Evolutionary conservation across 164 flowering plant species (phyloP).

Genomic region (Vitis cinerea): DNA sequence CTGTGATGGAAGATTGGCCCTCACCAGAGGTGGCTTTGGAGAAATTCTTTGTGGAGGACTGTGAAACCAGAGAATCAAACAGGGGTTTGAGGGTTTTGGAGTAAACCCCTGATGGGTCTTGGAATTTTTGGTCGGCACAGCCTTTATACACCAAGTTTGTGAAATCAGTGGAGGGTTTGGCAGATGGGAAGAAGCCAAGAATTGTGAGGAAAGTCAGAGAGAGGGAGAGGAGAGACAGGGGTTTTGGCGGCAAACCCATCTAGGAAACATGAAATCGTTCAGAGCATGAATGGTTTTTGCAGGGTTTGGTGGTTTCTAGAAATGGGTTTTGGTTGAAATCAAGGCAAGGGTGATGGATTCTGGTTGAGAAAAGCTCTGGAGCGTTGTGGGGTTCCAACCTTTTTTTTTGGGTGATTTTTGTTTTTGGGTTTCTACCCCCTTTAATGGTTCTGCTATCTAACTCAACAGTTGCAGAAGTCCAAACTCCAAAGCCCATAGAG

Average conservation of each 20-base stretch:
- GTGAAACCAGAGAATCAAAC: constrained; percentile 32
- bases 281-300: not conserved
- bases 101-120: constrained; percentile 24
- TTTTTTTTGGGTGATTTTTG: not conserved
- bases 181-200: not conserved
- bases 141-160: constrained; percentile 33
- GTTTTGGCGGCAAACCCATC: not conserved
- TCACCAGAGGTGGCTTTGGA: constrained; percentile 38
- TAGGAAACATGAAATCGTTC: not conserved
- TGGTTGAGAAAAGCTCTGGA: not conserved
- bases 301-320: not conserved
- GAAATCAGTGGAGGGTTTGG: constrained; percentile 13
- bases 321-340: not conserved
- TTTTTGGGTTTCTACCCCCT: not conserved
- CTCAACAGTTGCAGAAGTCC: not conserved
- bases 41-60: constrained; percentile 39
- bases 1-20: constrained; percentile 31
- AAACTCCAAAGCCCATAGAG: no score
- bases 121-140: constrained; percentile 30
- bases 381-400: not conserved
- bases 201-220: constrained; percentile 1
- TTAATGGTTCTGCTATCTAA: not conserved
- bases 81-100: constrained; percentile 40
- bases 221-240: constrained; percentile 2
- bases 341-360: not conserved